Conservation (phyloP, 2,329 filamentous ascomycete genomes). For the Penicillium concentricum region DNA sequence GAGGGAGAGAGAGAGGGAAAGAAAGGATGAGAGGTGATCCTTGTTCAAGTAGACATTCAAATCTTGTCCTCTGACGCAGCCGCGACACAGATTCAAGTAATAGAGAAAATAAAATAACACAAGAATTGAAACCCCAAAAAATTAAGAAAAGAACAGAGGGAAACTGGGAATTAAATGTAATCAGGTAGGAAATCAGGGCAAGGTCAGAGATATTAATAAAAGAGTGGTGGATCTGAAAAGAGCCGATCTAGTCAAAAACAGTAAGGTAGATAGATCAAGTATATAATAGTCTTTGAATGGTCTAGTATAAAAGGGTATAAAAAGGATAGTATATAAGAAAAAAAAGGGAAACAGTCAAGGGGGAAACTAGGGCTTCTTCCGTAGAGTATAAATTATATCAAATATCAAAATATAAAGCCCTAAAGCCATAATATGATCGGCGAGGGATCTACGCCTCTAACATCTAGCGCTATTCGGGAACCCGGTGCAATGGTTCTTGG, state of each 20-base stretch:
- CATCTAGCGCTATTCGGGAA: constrained; percentile 10
- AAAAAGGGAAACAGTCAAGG: constrained; percentile 1
- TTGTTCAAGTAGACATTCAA: constrained; percentile 11
- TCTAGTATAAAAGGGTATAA: constrained; percentile 1
- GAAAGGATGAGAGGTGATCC: constrained; percentile 2
- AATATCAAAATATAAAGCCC: background rate
- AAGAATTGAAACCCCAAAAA: background rate
- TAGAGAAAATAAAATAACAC: background rate
- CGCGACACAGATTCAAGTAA: constrained; percentile 7
- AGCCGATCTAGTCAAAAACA: background rate
- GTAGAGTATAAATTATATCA: background rate
- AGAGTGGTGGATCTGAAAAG: constrained; percentile 4
- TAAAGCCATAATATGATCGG: constrained; percentile 2
- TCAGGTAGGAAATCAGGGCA: constrained; percentile 6
- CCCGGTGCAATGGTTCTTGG: constrained; percentile 22
- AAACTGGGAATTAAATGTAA: background rate
- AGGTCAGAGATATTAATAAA: background rate
- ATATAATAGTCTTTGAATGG: background rate
- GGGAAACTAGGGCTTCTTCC: constrained; percentile 9
- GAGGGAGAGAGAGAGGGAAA: background rate
- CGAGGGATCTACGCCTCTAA: constrained; percentile 24
- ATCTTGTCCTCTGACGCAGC: constrained; percentile 10
- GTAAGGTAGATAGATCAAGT: constrained; percentile 5
- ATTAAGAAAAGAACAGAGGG: background rate
- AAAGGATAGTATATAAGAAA: background rate